Conservation (phyloP, 2,329 filamentous ascomycete species). For the Thermothelomyces thermophilus region DNA sequence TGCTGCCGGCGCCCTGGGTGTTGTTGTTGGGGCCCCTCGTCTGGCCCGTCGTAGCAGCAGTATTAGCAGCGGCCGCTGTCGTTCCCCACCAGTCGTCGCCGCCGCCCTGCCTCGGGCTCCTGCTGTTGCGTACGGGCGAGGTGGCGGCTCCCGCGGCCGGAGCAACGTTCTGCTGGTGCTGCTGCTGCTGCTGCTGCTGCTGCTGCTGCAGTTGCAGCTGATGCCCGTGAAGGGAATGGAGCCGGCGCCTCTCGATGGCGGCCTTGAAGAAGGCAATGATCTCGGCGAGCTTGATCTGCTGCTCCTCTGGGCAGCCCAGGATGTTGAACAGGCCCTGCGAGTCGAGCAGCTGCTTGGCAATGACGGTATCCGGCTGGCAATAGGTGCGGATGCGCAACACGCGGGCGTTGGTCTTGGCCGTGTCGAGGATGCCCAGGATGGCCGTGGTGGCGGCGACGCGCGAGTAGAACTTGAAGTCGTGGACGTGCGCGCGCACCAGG, state of each 20-base stretch:
- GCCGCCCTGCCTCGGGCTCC: slow-evolving; percentile 1
- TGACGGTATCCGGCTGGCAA: slow-evolving; percentile 51
- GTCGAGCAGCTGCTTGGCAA: slow-evolving; percentile 53
- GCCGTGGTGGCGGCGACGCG: slow-evolving; percentile 35
- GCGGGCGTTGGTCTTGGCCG: slow-evolving; percentile 47
- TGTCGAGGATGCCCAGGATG: slow-evolving; percentile 43
- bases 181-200: neutral
- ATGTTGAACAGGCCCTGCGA: slow-evolving; percentile 45
- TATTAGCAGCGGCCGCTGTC: neutral
- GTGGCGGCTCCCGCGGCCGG: neutral
- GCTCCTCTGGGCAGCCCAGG: slow-evolving; percentile 38
- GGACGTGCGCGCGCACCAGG: slow-evolving; percentile 42
- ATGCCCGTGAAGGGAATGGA: neutral
- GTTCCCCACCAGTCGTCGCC: slow-evolving; percentile 1
- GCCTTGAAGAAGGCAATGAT: slow-evolving; percentile 49
- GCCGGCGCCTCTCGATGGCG: slow-evolving; percentile 26
- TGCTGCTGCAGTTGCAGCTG: neutral
- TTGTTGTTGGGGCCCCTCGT: neutral
- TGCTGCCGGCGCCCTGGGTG: neutral
- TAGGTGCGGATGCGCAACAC: slow-evolving; percentile 48
- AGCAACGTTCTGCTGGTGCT: neutral
- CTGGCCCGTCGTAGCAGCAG: neutral
- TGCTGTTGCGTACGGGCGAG: slow-evolving; percentile 3
- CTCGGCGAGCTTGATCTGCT: slow-evolving; percentile 43
- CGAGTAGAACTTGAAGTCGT: slow-evolving; percentile 51